phyloP scores from a whole-genome alignment of 352 stramenopile species.

The Phytophthora citrophthora region DNA sequence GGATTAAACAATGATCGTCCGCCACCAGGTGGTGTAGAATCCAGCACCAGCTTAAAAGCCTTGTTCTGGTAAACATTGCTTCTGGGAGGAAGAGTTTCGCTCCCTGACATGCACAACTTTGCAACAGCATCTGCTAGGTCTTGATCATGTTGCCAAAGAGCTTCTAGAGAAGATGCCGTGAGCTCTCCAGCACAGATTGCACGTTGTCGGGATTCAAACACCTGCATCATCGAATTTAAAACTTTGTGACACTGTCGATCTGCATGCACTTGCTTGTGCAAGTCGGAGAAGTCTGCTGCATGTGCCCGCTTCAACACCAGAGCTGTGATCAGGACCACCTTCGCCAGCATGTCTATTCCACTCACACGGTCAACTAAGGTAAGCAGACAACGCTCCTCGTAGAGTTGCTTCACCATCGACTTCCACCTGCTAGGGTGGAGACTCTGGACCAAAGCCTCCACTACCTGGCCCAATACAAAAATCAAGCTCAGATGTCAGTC shows the following conservation, averaged over 20 bases:
- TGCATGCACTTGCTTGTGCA: constrained; percentile 38
- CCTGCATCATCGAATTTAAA: constrained; percentile 17
- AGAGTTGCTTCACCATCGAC: constrained; percentile 32
- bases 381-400: constrained; percentile 36
- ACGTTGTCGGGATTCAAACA: constrained; percentile 26
- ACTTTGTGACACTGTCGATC: constrained; percentile 33
- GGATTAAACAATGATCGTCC: constrained; percentile 49
- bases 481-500: not conserved
- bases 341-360: constrained; percentile 27
- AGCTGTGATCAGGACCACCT: constrained; percentile 25
- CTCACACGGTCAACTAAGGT: constrained; percentile 23
- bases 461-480: constrained; percentile 27
- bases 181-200: constrained; percentile 2
- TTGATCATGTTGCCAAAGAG: constrained; percentile 19
- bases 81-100: constrained; percentile 26
- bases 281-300: constrained; percentile 10
- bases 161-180: not conserved
- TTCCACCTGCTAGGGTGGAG: constrained; percentile 27
- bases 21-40: not conserved
- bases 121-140: constrained; percentile 44
- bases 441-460: constrained; percentile 31
- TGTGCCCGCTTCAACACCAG: constrained; percentile 20
- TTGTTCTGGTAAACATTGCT: constrained; percentile 38
- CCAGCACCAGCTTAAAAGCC: constrained; percentile 41
- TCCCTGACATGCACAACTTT: constrained; percentile 50